phyloP scores from a whole-genome alignment of 2,329 filamentous ascomycete species.

The Diaporthe helianthi region DNA sequence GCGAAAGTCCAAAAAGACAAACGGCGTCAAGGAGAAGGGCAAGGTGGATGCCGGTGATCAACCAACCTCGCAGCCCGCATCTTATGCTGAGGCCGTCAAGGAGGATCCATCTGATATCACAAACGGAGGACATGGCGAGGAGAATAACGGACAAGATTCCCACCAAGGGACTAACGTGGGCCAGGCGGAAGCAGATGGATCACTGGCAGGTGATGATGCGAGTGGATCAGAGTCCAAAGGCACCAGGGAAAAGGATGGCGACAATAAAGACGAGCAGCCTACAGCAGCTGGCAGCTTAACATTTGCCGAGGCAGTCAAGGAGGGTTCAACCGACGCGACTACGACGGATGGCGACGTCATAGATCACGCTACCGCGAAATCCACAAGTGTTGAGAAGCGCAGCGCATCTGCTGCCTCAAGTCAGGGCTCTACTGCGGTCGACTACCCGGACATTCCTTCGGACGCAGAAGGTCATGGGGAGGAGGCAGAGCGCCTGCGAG shows the following conservation, averaged over 20 bases:
- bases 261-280: conserved; percentile 11
- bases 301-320: conserved; percentile 33
- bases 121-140: neutral
- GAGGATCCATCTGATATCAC: conserved; percentile 28
- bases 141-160: neutral
- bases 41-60: neutral
- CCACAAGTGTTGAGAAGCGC: neutral
- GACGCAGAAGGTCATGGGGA: conserved; percentile 22
- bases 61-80: conserved; percentile 8
- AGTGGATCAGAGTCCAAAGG: neutral
- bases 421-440: conserved; percentile 31
- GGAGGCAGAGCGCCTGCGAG: conserved; percentile 15
- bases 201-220: neutral
- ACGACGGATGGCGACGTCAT: conserved; percentile 2
- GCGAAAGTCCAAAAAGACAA: conserved; percentile 30
- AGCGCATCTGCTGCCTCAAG: conserved; percentile 18
- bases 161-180: neutral
- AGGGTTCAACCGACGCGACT: neutral
- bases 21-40: conserved; percentile 4
- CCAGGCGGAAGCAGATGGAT: neutral
- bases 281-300: conserved; percentile 31
- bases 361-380: neutral
- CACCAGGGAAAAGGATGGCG: neutral
- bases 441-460: conserved; percentile 32
- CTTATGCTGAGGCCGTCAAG: conserved; percentile 33